phyloP scores from a whole-genome alignment of 345 rosid genomes.

The Linum usitatissimum region DNA sequence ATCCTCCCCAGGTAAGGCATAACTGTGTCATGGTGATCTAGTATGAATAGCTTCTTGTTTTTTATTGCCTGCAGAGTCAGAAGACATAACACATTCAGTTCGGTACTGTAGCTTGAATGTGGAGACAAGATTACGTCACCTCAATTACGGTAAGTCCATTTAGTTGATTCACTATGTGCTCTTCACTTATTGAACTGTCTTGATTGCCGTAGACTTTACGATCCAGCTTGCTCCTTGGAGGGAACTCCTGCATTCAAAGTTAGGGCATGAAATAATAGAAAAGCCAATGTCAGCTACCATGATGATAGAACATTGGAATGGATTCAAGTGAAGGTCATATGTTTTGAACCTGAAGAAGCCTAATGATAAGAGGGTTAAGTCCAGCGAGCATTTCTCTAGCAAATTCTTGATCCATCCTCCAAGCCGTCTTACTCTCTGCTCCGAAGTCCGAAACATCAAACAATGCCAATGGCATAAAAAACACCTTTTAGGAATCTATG shows the following conservation, averaged over 20 bases:
- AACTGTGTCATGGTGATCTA: slow-evolving; percentile 72
- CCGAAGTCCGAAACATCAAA: neutral
- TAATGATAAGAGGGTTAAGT: slow-evolving; percentile 47
- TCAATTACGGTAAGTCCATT: slow-evolving; percentile 41
- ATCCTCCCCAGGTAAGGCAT: slow-evolving; percentile 65
- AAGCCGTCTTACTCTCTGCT: slow-evolving; percentile 28
- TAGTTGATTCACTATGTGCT: slow-evolving; percentile 37
- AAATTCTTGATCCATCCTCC: slow-evolving; percentile 37
- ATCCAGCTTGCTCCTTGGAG: slow-evolving; percentile 62
- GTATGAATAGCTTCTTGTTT: slow-evolving; percentile 52
- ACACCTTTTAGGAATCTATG: neutral
- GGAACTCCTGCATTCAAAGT: slow-evolving; percentile 40
- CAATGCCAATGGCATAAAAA: too few relatives aligned
- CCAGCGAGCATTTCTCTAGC: slow-evolving; percentile 3
- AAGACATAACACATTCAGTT: neutral
- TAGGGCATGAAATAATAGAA: too few relatives aligned
- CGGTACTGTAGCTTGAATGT: too few relatives aligned
- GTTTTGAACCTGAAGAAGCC: slow-evolving; percentile 24
- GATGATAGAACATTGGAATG: too few relatives aligned
- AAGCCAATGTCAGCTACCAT: too few relatives aligned
- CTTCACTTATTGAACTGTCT: slow-evolving; percentile 38
- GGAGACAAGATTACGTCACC: slow-evolving; percentile 21
- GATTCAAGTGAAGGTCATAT: too few relatives aligned
- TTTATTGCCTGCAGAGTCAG: slow-evolving; percentile 39
- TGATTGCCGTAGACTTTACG: slow-evolving; percentile 38